phyloP scores from a whole-genome alignment of 2,329 filamentous ascomycete species.

The Colletotrichum neosansevieriae region DNA sequence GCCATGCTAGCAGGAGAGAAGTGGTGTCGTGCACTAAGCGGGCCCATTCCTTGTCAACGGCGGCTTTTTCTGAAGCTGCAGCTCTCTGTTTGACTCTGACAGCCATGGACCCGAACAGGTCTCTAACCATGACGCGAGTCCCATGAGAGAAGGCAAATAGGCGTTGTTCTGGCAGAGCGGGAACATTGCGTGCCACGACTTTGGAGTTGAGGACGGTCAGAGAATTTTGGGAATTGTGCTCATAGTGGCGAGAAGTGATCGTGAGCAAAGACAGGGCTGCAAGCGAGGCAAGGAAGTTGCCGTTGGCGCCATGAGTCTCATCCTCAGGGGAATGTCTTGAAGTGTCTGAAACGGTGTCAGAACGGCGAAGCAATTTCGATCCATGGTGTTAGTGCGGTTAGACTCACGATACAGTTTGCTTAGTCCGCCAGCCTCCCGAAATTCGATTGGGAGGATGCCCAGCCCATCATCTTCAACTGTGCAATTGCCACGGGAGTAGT shows the following conservation, averaged over 20 bases:
- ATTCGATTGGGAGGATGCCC: slow-evolving; percentile 82
- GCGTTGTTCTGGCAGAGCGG: slow-evolving; percentile 69
- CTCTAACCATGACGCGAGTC: slow-evolving; percentile 79
- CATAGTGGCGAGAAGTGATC: slow-evolving; percentile 77
- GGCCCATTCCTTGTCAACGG: slow-evolving; percentile 74
- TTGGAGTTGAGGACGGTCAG: slow-evolving; percentile 78
- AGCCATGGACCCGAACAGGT: slow-evolving; percentile 91
- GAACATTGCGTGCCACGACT: slow-evolving; percentile 72
- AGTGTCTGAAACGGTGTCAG: slow-evolving; percentile 69
- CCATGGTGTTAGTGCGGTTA: neutral
- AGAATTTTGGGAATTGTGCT: slow-evolving; percentile 71
- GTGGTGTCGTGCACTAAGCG: slow-evolving; percentile 69
- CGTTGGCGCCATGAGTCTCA: slow-evolving; percentile 73
- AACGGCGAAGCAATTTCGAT: neutral
- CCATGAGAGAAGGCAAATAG: slow-evolving; percentile 72
- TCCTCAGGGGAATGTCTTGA: slow-evolving; percentile 72
- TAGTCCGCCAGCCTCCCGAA: slow-evolving; percentile 76
- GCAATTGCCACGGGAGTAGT: slow-evolving; percentile 82
- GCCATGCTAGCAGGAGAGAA: slow-evolving; percentile 79
- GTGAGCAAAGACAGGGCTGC: slow-evolving; percentile 81
- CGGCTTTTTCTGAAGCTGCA: slow-evolving; percentile 61
- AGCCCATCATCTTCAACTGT: slow-evolving; percentile 85
- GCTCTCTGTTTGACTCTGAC: slow-evolving; percentile 88
- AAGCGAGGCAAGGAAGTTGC: slow-evolving; percentile 82
- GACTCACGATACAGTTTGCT: slow-evolving; percentile 78